These are phyloP conservation scores for Leishmania mexicana DNA, from an alignment of 208 protist species.

Conservation along the genomic window DNA sequence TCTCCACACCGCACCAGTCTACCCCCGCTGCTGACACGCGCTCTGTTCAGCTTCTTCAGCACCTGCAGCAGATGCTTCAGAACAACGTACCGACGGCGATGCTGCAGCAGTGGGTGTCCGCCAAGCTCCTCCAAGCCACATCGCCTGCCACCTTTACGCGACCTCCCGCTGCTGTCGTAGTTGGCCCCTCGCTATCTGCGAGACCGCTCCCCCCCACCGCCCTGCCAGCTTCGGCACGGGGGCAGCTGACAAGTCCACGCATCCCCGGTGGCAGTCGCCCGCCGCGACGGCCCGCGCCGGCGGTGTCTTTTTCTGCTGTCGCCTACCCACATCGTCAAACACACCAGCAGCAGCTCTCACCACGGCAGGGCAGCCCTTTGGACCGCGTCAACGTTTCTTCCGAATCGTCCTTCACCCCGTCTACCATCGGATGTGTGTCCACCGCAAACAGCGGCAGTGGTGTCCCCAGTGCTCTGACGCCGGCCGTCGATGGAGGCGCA, in stretches of 20 bases:
- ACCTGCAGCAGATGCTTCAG: constrained; percentile 29
- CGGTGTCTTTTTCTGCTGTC: constrained; percentile 18
- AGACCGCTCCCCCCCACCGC: neutral
- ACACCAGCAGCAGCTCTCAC: constrained; percentile 1
- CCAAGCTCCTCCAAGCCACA: constrained; percentile 15
- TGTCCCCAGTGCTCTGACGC: neutral
- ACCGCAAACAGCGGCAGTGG: neutral
- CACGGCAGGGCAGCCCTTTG: neutral
- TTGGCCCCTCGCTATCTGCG: neutral
- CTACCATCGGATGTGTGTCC: neutral
- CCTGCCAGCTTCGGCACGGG: neutral
- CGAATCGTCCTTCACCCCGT: neutral
- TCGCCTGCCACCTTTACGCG: neutral
- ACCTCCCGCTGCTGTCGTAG: neutral
- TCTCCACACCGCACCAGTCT: neutral
- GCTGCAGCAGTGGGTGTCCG: constrained; percentile 31
- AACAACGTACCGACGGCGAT: constrained; percentile 5
- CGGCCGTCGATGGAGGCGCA: neutral
- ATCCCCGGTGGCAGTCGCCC: neutral
- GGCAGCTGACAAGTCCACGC: neutral
- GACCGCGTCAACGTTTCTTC: neutral
- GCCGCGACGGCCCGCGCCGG: constrained; percentile 12
- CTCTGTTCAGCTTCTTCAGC: constrained; percentile 20
- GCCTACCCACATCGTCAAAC: neutral
- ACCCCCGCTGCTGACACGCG: neutral